These are phyloP conservation scores for Diospyros lotus DNA, from an alignment of 148 eudicot species.

Conservation along the genomic window DNA sequence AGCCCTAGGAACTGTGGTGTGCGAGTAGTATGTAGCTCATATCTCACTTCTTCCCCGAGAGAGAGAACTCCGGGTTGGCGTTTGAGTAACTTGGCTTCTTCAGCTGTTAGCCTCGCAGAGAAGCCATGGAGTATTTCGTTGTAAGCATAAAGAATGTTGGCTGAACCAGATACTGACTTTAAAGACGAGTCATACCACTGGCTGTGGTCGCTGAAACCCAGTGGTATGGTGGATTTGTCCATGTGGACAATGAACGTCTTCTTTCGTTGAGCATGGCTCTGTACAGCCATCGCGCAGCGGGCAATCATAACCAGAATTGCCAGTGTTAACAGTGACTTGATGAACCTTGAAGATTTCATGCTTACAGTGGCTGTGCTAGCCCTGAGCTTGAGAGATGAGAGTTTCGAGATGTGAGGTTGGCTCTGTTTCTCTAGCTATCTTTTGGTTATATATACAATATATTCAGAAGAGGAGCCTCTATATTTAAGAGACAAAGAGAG, in stretches of 20 bases:
- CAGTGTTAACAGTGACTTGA: constrained; percentile 21
- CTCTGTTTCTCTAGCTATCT: constrained; percentile 10
- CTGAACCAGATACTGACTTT: constrained; percentile 42
- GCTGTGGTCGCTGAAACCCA: constrained; percentile 39
- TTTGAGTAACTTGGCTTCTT: constrained; percentile 48
- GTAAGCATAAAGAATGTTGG: constrained; percentile 62
- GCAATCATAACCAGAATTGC: constrained; percentile 26
- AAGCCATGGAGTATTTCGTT: constrained; percentile 64
- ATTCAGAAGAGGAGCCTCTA: not conserved
- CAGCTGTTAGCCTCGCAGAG: constrained; percentile 55
- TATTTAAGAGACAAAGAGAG: not conserved
- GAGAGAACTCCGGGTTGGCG: constrained; percentile 50
- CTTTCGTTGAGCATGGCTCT: constrained; percentile 21
- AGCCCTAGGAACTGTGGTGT: constrained; percentile 80
- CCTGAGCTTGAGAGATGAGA: not conserved
- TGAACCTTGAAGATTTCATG: constrained; percentile 36
- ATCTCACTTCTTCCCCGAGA: constrained; percentile 45
- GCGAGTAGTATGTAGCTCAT: constrained; percentile 78
- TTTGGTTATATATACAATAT: constrained; percentile 1
- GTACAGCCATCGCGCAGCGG: constrained; percentile 23
- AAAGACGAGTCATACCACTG: constrained; percentile 71
- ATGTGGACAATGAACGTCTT: constrained; percentile 79
- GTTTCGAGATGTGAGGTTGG: not conserved
- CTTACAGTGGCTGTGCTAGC: not conserved
- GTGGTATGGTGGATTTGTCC: constrained; percentile 69